A percentile compares a stretch with the other conserved stretches of the same genome.
Conservation (phyloP, 345 rosid genomes). For the Lumnitzera racemosa region DNA sequence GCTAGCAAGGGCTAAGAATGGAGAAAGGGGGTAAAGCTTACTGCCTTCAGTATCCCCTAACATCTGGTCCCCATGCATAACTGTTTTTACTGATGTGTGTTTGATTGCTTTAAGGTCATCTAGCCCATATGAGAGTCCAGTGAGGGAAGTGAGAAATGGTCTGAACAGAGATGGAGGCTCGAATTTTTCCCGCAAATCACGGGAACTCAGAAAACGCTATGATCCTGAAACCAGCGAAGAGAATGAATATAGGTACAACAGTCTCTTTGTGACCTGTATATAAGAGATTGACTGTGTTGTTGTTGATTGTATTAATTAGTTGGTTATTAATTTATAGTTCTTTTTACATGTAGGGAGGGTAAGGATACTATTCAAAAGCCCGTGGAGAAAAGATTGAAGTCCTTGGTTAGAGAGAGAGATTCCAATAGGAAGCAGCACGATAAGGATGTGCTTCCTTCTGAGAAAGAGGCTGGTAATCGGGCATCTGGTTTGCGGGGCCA, state of each 20-base stretch:
- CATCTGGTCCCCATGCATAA: not conserved
- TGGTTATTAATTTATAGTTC: slow-evolving; percentile 3
- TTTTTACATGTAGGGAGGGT: slow-evolving; percentile 25
- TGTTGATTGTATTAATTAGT: not conserved
- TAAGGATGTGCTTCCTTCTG: slow-evolving; percentile 21
- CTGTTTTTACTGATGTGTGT: not conserved
- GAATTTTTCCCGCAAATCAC: slow-evolving; percentile 24
- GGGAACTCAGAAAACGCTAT: slow-evolving; percentile 21
- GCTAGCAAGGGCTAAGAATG: slow-evolving; percentile 4
- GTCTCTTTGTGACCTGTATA: slow-evolving; percentile 20
- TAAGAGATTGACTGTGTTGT: not conserved
- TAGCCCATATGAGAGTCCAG: slow-evolving; percentile 11
- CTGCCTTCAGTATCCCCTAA: not conserved
- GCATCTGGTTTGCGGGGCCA: slow-evolving; percentile 18
- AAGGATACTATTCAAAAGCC: slow-evolving; percentile 25
- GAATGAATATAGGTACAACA: slow-evolving; percentile 16
- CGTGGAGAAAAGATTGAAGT: slow-evolving; percentile 20
- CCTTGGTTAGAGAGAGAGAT: slow-evolving; percentile 21
- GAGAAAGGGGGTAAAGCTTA: slow-evolving; percentile 7
- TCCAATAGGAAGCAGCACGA: slow-evolving; percentile 17
- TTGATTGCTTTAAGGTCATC: slow-evolving; percentile 9
- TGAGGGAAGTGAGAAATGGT: slow-evolving; percentile 4
- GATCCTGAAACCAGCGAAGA: slow-evolving; percentile 25
- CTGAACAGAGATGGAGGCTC: slow-evolving; percentile 13
- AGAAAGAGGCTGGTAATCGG: slow-evolving; percentile 14